Evolutionary conservation across 345 rosid species (phyloP).

Genomic region (Brassica rapa): DNA sequence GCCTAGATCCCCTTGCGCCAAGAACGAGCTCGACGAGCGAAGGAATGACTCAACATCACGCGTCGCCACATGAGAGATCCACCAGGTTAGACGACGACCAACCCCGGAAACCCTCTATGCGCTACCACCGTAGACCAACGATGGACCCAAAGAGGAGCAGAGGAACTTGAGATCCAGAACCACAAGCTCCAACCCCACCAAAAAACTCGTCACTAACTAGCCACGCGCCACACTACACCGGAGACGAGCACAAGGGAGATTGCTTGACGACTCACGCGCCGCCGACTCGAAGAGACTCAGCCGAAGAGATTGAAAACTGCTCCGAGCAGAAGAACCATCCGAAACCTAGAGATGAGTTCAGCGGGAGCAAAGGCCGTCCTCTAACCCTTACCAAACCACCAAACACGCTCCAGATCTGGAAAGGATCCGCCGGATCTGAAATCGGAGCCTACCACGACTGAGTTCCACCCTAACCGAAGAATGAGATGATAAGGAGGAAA

Average conservation of each 20-base stretch:
- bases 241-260: too few species aligned
- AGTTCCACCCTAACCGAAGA: not conserved
- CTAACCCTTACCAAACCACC: not conserved
- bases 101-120: not conserved
- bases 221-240: too few species aligned
- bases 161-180: not conserved
- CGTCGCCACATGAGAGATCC: not conserved
- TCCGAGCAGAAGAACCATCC: too few species aligned
- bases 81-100: not conserved
- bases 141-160: not conserved
- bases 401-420: not conserved
- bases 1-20: not conserved
- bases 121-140: not conserved
- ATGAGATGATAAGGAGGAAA: not conserved
- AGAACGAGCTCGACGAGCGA: not conserved
- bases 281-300: too few species aligned
- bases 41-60: not conserved
- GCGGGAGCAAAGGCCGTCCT: too few species aligned
- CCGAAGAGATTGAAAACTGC: too few species aligned
- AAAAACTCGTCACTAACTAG: not conserved
- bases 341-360: too few species aligned
- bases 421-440: not conserved
- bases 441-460: not conserved
- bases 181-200: not conserved
- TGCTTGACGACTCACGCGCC: too few species aligned